Percentiles rank a stretch among this genome's conserved stretches.
These are phyloP conservation scores for Pyrrhoderma lamaoense DNA, from an alignment of 1,284 basidiomycete genomes.

Conservation along the genomic window DNA sequence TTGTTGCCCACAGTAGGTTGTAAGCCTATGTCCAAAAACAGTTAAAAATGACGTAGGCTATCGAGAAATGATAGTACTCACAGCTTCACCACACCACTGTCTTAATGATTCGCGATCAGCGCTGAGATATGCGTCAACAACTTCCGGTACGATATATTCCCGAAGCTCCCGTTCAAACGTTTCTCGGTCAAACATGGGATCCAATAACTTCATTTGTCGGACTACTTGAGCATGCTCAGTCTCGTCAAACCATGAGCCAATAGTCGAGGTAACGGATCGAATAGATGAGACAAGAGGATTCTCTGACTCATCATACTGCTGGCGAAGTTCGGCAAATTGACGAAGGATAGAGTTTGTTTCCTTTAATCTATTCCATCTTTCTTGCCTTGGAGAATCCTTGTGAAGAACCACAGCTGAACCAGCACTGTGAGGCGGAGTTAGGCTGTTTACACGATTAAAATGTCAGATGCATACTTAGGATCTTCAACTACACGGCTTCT, in stretches of 20 bases:
- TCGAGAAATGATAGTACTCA: constrained; percentile 35
- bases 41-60: constrained; percentile 4
- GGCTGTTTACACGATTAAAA: constrained; percentile 3
- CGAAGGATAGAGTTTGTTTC: constrained; percentile 68
- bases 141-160: constrained; percentile 96
- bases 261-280: constrained; percentile 77
- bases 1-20: constrained; percentile 95
- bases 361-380: constrained; percentile 71
- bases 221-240: constrained; percentile 96
- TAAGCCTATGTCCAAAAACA: constrained; percentile 58
- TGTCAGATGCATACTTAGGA: constrained; percentile 56
- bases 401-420: constrained; percentile 80
- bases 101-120: constrained; percentile 83
- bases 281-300: constrained; percentile 81
- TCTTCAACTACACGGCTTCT: constrained; percentile 54
- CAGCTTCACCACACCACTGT: constrained; percentile 95
- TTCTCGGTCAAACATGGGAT: constrained; percentile 85
- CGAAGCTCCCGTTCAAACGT: constrained; percentile 84
- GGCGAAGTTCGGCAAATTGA: constrained; percentile 51
- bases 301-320: constrained; percentile 89
- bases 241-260: constrained; percentile 92
- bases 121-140: constrained; percentile 92
- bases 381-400: constrained; percentile 69
- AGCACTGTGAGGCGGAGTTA: constrained; percentile 45
- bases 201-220: constrained; percentile 78